phyloP scores from a whole-genome alignment of 176 grass and related monocot species.

The Chloris gayana region DNA sequence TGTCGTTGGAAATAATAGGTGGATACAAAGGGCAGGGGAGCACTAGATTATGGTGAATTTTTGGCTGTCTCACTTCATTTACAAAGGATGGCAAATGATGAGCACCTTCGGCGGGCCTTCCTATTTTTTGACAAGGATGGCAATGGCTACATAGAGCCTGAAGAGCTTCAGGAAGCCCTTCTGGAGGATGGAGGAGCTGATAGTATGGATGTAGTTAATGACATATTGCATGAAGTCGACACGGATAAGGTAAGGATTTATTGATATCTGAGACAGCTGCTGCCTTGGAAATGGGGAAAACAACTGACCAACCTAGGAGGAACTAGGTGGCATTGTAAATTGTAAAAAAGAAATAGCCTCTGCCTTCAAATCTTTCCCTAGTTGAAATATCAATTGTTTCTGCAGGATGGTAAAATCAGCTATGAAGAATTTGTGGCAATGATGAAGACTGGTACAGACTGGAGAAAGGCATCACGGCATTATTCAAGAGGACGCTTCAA shows the following conservation, averaged over 20 bases:
- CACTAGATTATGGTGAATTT: slow-evolving; percentile 91
- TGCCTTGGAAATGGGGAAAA: background rate
- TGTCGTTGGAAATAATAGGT: slow-evolving; percentile 50
- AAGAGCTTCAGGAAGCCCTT: slow-evolving; percentile 72
- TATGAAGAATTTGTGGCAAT: slow-evolving; percentile 83
- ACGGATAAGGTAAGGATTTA: slow-evolving; percentile 70
- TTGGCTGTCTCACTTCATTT: slow-evolving; percentile 83
- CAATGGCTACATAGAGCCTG: slow-evolving; percentile 78
- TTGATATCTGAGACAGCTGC: background rate
- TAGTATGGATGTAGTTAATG: slow-evolving; percentile 69
- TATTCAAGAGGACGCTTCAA: slow-evolving; percentile 90
- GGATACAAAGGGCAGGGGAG: slow-evolving; percentile 71
- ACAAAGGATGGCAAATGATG: slow-evolving; percentile 84
- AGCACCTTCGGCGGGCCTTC: slow-evolving; percentile 82
- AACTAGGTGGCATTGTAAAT: background rate
- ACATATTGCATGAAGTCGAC: slow-evolving; percentile 84
- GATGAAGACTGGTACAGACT: slow-evolving; percentile 94
- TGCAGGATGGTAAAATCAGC: slow-evolving; percentile 85
- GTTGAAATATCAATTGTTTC: slow-evolving; percentile 11
- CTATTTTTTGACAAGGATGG: slow-evolving; percentile 78
- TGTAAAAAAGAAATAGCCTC: background rate
- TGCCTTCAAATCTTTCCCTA: background rate
- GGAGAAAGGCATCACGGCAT: slow-evolving; percentile 85
- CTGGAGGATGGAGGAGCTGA: slow-evolving; percentile 57
- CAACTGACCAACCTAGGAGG: background rate